A percentile compares a stretch with the other conserved stretches of the same genome.
phyloP scores from a whole-genome alignment of 2,329 filamentous ascomycete species.

The Pochonia chlamydosporia region DNA sequence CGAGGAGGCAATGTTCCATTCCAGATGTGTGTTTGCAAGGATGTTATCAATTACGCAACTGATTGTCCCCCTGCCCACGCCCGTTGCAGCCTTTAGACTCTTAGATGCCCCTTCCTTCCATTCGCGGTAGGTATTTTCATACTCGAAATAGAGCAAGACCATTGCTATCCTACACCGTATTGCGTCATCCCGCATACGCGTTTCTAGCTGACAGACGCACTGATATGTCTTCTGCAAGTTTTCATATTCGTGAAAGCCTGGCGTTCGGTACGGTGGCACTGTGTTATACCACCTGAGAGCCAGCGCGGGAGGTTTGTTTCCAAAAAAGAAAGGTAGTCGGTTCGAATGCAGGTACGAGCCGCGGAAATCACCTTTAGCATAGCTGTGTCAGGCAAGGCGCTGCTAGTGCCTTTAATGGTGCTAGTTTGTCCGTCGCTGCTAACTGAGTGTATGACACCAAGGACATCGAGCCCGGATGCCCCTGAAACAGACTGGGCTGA shows the following conservation, averaged over 20 bases:
- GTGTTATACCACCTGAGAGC: no score
- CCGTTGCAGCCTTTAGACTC: background rate
- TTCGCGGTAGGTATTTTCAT: background rate
- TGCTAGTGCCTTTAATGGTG: no score
- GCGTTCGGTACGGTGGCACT: no score
- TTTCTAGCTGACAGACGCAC: slow-evolving; percentile 2
- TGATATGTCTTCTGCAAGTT: slow-evolving; percentile 3
- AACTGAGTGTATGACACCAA: no score
- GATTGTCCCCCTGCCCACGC: slow-evolving; percentile 1
- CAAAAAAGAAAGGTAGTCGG: slow-evolving; percentile 2
- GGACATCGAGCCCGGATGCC: background rate
- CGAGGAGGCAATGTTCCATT: background rate
- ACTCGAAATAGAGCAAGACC: slow-evolving; percentile 2
- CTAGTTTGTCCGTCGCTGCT: no score
- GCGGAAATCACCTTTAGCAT: background rate
- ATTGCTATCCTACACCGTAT: slow-evolving; percentile 5
- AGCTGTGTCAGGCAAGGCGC: no score
- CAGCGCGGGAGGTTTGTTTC: no score
- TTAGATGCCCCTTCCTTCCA: background rate
- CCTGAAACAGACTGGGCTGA: background rate
- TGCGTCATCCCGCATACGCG: slow-evolving; percentile 4
- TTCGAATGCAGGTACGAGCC: background rate
- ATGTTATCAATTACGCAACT: slow-evolving; percentile 4
- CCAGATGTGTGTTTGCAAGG: background rate
- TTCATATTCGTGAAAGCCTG: slow-evolving; percentile 6